phyloP scores from a whole-genome alignment of 345 rosid genomes.

The Acer campestre region DNA sequence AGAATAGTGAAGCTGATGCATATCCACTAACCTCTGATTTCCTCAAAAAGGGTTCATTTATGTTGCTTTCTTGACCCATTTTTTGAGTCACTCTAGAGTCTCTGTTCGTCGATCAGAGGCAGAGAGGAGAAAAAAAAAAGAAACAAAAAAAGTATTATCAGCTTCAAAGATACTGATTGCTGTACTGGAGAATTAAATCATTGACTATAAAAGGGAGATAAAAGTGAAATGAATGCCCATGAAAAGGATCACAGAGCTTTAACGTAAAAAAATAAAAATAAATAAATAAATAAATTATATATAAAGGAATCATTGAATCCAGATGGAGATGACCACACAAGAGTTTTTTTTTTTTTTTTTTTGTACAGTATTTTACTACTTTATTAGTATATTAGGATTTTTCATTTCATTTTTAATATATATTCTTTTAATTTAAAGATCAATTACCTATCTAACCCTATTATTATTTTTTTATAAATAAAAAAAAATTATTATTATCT shows the following conservation, averaged over 20 bases:
- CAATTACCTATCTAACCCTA: no score
- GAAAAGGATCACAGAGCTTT: constrained; percentile 35
- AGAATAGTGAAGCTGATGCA: constrained; percentile 69
- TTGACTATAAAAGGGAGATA: not conserved
- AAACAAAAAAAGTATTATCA: constrained; percentile 37
- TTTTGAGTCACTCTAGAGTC: constrained; percentile 29
- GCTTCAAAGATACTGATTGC: constrained; percentile 57
- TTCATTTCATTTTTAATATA: not conserved
- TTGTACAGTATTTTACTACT: no score
- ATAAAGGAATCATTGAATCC: not conserved
- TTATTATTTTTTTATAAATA: no score
- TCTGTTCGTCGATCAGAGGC: constrained; percentile 63
- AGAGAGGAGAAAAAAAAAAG: constrained; percentile 37
- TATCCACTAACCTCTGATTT: constrained; percentile 53
- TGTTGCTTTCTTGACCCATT: constrained; percentile 29
- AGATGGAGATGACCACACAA: no score
- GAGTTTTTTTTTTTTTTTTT: no score
- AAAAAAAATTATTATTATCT: no score
- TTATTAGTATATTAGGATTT: no score
- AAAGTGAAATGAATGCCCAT: constrained; percentile 32
- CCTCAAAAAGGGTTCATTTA: constrained; percentile 37
- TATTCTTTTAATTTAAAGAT: no score
- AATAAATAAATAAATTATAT: constrained; percentile 26
- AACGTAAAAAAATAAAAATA: constrained; percentile 44
- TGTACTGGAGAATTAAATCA: constrained; percentile 33